These are phyloP conservation scores for Ogataea trehaloabstinens DNA, from an alignment of 805 yeast genomes.

Conservation along the genomic window DNA sequence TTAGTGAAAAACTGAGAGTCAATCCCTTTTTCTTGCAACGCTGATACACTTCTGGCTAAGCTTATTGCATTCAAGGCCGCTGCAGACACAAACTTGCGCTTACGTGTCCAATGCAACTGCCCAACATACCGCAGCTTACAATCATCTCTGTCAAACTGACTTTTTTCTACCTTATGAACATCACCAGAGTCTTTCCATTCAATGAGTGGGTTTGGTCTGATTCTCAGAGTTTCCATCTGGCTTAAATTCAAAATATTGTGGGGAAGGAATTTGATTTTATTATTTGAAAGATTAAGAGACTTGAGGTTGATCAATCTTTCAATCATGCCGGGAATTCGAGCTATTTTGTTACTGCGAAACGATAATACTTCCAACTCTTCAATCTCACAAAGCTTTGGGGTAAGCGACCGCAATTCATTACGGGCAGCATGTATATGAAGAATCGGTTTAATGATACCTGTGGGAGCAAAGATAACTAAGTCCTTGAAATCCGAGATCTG, in stretches of 20 bases:
- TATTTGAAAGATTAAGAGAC: constrained; percentile 52
- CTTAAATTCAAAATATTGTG: constrained; percentile 49
- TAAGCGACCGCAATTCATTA: constrained; percentile 46
- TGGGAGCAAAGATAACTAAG: constrained; percentile 42
- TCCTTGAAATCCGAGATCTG: constrained; percentile 57
- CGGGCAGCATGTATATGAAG: constrained; percentile 51
- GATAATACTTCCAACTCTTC: constrained; percentile 50
- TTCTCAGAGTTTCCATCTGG: constrained; percentile 42
- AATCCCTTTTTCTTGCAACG: constrained; percentile 31
- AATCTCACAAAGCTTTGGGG: constrained; percentile 51
- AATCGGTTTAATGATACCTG: constrained; percentile 34
- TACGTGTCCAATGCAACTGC: constrained; percentile 29
- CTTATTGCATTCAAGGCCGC: constrained; percentile 21
- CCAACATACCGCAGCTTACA: constrained; percentile 25
- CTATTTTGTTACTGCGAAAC: constrained; percentile 48
- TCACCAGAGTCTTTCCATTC: constrained; percentile 17
- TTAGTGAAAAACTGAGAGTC: constrained; percentile 9
- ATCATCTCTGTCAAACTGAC: constrained; percentile 22
- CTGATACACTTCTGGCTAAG: constrained; percentile 30
- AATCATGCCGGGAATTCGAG: constrained; percentile 47
- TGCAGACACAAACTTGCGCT: constrained; percentile 21
- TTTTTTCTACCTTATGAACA: constrained; percentile 15
- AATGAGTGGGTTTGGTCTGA: constrained; percentile 54
- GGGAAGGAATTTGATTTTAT: constrained; percentile 51
- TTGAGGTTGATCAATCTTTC: constrained; percentile 39